Percentiles rank a stretch among this genome's conserved stretches.
Conservation (phyloP, 371 early-diverging fungal species). For the Apophysomyces variabilis region DNA sequence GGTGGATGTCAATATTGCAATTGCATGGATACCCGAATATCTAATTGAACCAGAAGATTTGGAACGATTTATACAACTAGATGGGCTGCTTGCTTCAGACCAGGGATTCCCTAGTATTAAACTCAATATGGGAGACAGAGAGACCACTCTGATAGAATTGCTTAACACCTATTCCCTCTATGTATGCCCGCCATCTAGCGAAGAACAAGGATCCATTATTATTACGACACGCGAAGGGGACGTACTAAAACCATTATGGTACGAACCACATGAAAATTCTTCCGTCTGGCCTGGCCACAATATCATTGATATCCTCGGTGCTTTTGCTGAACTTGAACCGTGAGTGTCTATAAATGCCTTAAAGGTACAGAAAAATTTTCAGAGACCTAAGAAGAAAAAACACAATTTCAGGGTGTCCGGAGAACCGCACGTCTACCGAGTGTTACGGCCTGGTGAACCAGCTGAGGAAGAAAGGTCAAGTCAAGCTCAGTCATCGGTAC, state of each 20-base stretch:
- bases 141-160: slow-evolving; percentile 31
- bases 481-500: not conserved
- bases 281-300: slow-evolving; percentile 45
- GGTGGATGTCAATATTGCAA: slow-evolving; percentile 17
- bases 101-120: slow-evolving; percentile 32
- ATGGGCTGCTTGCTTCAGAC: slow-evolving; percentile 40
- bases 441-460: slow-evolving; percentile 11
- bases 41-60: slow-evolving; percentile 37
- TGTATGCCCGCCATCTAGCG: slow-evolving; percentile 30
- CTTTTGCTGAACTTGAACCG: slow-evolving; percentile 39
- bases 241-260: slow-evolving; percentile 40
- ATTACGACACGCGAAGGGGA: slow-evolving; percentile 41
- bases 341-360: not conserved
- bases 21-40: slow-evolving; percentile 52
- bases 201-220: slow-evolving; percentile 34
- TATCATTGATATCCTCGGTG: slow-evolving; percentile 44
- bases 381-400: no score
- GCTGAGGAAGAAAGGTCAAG: not conserved
- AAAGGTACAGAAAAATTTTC: not conserved
- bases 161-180: slow-evolving; percentile 37
- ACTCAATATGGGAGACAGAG: slow-evolving; percentile 25
- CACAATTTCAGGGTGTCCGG: slow-evolving; percentile 17
- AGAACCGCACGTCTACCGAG: slow-evolving; percentile 24
- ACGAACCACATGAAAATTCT: slow-evolving; percentile 10
- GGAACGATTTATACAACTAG: slow-evolving; percentile 28